A percentile compares a stretch with the other conserved stretches of the same genome.
Conservation (phyloP, 768 basidiomycete species). For the Suillus decipiens region DNA sequence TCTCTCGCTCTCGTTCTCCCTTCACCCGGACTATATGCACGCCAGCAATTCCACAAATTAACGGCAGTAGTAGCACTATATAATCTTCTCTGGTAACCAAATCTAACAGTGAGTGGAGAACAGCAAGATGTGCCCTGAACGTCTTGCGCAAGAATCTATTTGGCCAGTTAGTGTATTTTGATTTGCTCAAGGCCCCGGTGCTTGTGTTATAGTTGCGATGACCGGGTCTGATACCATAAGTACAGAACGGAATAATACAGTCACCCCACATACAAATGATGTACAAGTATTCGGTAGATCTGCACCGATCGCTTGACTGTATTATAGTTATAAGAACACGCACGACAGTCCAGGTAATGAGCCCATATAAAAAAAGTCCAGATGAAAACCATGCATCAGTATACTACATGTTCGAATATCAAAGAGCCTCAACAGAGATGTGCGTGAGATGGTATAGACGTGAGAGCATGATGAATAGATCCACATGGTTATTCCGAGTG, state of each 20-base stretch:
- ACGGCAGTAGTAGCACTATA: too few relatives aligned
- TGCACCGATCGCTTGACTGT: background rate
- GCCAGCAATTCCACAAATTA: too few relatives aligned
- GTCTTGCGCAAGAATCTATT: too few relatives aligned
- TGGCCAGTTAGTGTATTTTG: too few relatives aligned
- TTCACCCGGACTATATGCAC: too few relatives aligned
- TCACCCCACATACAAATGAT: background rate
- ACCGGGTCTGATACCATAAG: background rate
- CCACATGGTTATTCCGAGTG: slow-evolving; percentile 3
- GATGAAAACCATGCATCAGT: background rate
- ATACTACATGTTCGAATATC: background rate
- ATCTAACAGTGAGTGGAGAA: too few relatives aligned
- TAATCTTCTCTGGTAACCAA: too few relatives aligned
- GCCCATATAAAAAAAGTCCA: slow-evolving; percentile 1
- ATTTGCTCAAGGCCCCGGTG: too few relatives aligned
- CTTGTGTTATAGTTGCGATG: background rate
- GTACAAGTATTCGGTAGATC: background rate
- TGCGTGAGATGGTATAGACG: background rate
- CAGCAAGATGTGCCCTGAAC: too few relatives aligned
- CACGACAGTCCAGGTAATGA: background rate
- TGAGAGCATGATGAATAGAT: slow-evolving; percentile 6
- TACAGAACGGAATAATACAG: background rate
- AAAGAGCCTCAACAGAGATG: slow-evolving; percentile 3
- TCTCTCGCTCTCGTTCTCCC: too few relatives aligned
- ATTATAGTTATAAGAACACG: background rate